These are phyloP conservation scores for Alternaria brassicae DNA, from an alignment of 2,329 filamentous ascomycete species.

Conservation along the genomic window DNA sequence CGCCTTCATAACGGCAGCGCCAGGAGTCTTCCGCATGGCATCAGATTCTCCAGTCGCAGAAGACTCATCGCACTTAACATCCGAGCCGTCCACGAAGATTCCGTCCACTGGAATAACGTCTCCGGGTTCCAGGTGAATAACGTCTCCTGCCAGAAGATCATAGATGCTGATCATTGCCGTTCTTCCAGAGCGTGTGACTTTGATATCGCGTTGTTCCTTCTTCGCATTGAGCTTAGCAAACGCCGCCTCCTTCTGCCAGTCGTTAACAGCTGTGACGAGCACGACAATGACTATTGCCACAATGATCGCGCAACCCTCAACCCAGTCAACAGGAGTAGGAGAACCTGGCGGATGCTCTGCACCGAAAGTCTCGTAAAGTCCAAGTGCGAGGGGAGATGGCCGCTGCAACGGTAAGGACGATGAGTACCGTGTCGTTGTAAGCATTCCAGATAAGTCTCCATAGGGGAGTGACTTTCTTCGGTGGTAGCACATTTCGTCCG, in stretches of 20 bases:
- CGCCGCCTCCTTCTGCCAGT: slow-evolving; percentile 48
- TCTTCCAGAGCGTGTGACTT: slow-evolving; percentile 68
- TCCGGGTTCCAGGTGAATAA: slow-evolving; percentile 72
- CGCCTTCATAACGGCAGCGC: slow-evolving; percentile 64
- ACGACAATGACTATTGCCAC: slow-evolving; percentile 50
- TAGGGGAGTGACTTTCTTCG: slow-evolving; percentile 68
- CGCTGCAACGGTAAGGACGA: slow-evolving; percentile 72
- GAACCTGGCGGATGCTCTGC: slow-evolving; percentile 52
- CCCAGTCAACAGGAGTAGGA: slow-evolving; percentile 52
- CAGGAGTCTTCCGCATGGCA: slow-evolving; percentile 69
- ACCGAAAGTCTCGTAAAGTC: slow-evolving; percentile 71
- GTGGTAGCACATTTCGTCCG: slow-evolving; percentile 67
- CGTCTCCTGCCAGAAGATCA: slow-evolving; percentile 72
- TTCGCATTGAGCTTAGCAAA: slow-evolving; percentile 47
- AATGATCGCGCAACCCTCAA: slow-evolving; percentile 48
- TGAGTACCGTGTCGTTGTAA: slow-evolving; percentile 77
- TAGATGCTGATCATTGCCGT: slow-evolving; percentile 63
- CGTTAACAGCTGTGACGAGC: slow-evolving; percentile 48
- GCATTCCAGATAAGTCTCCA: slow-evolving; percentile 70
- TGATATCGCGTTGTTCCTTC: slow-evolving; percentile 47
- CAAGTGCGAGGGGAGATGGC: slow-evolving; percentile 71
- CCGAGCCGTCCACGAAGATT: slow-evolving; percentile 69
- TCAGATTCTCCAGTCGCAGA: slow-evolving; percentile 77
- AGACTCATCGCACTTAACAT: slow-evolving; percentile 74
- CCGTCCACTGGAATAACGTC: slow-evolving; percentile 75